These are phyloP conservation scores for Lodderomyces orthopsilosis DNA, from an alignment of 1,139 yeast species.

Conservation along the genomic window DNA sequence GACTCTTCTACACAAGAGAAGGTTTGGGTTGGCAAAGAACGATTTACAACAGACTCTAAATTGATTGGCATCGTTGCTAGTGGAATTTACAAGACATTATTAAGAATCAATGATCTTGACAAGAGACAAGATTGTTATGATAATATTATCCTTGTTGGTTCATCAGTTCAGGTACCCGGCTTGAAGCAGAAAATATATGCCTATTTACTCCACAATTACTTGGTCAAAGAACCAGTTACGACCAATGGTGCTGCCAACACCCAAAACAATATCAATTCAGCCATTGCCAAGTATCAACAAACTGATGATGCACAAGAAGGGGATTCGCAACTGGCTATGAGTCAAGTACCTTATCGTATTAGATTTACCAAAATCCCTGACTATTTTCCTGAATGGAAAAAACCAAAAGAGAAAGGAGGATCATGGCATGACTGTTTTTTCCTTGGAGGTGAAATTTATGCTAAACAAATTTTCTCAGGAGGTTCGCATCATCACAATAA, in stretches of 20 bases:
- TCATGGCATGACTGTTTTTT: conserved; percentile 69
- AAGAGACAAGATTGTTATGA: conserved; percentile 87
- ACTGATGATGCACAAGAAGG: conserved; percentile 35
- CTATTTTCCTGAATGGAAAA: conserved; percentile 95
- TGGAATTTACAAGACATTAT: conserved; percentile 53
- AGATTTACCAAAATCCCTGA: conserved; percentile 76
- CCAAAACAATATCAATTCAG: conserved; percentile 29
- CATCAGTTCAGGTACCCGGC: conserved; percentile 72
- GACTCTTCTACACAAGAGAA: conserved; percentile 54
- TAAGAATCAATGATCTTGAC: conserved; percentile 59
- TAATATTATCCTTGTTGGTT: conserved; percentile 75
- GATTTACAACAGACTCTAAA: conserved; percentile 73
- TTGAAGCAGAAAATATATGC: conserved; percentile 68
- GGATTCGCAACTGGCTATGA: conserved; percentile 25
- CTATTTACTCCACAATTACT: conserved; percentile 57
- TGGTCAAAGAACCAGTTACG: conserved; percentile 34
- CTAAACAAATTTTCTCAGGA: conserved; percentile 75
- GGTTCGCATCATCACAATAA: conserved; percentile 54
- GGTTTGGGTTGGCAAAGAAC: conserved; percentile 73
- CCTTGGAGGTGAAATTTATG: conserved; percentile 84
- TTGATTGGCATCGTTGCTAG: conserved; percentile 55
- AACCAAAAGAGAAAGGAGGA: conserved; percentile 56
- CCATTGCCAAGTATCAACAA: conserved; percentile 46
- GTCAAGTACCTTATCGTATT: conserved; percentile 76
- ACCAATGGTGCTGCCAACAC: conserved; percentile 18